Conservation (phyloP, 1,284 basidiomycete species). For the Trichosporon ovoides region DNA sequence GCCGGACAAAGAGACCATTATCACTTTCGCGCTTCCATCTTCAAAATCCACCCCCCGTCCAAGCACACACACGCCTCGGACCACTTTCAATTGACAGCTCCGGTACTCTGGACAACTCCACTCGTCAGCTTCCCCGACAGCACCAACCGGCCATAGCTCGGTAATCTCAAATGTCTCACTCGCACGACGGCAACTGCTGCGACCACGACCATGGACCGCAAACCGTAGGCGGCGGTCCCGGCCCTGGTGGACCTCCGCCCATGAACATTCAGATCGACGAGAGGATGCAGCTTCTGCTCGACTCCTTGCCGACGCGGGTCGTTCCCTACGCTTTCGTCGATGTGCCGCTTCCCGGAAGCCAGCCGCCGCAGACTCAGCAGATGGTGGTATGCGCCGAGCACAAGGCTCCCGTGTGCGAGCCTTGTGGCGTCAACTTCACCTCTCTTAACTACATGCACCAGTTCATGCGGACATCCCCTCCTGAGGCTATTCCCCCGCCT, state of each 20-base stretch:
- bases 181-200: constrained; percentile 15
- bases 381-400: constrained; percentile 58
- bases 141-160: no score
- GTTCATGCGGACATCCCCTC: constrained; percentile 62
- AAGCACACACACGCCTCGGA: no score
- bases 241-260: constrained; percentile 15
- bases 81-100: no score
- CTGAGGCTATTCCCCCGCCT: constrained; percentile 68
- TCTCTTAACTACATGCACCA: constrained; percentile 64
- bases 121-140: background rate
- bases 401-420: constrained; percentile 62
- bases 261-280: constrained; percentile 34
- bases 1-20: no score
- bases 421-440: constrained; percentile 65
- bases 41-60: background rate
- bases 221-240: constrained; percentile 5
- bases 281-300: constrained; percentile 38
- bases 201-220: constrained; percentile 13
- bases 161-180: constrained; percentile 15
- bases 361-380: constrained; percentile 30
- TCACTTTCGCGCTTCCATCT: background rate
- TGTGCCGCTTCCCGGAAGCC: constrained; percentile 26
- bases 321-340: constrained; percentile 33
- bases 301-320: constrained; percentile 35
- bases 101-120: no score